phyloP scores from a whole-genome alignment of 2,329 filamentous ascomycete species.

The Basipetospora chlamydospora region DNA sequence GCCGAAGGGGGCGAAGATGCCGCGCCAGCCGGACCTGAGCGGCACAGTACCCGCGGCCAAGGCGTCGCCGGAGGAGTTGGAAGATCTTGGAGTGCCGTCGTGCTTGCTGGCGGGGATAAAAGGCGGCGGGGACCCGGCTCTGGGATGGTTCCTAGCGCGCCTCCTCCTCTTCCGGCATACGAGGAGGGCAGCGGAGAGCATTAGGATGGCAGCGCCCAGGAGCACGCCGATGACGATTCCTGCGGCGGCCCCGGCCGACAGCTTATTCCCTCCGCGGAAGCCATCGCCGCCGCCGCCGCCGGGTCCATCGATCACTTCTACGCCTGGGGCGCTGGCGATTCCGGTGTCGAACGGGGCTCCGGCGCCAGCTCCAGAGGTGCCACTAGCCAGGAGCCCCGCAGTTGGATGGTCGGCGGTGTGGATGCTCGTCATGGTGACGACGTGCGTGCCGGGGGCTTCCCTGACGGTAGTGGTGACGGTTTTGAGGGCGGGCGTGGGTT shows the following conservation, averaged over 20 bases:
- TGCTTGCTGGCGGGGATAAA: not conserved
- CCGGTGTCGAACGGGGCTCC: slow-evolving; percentile 7
- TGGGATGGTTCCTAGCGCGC: not conserved
- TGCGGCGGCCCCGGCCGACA: slow-evolving; percentile 18
- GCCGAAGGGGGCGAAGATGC: slow-evolving; percentile 12
- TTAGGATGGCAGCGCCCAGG: slow-evolving; percentile 12
- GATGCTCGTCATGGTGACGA: slow-evolving; percentile 14
- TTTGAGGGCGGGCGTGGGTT: too few relatives aligned
- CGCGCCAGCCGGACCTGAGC: too few relatives aligned
- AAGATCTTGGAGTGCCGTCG: too few relatives aligned
- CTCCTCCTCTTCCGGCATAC: slow-evolving; percentile 6
- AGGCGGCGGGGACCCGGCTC: not conserved
- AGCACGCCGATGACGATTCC: slow-evolving; percentile 18
- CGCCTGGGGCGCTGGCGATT: slow-evolving; percentile 5
- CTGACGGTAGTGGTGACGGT: slow-evolving; percentile 20
- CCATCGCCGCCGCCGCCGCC: slow-evolving; percentile 2
- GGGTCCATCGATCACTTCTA: not conserved
- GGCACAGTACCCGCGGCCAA: too few relatives aligned
- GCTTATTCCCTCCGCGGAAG: slow-evolving; percentile 4
- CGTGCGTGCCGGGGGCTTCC: too few relatives aligned
- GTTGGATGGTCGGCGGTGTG: too few relatives aligned
- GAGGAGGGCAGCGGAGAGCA: slow-evolving; percentile 13
- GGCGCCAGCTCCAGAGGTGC: too few relatives aligned
- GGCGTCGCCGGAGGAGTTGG: too few relatives aligned
- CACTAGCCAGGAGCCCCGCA: too few relatives aligned